Conservation (phyloP, 139 green algal genomes). For the Zygnema cylindricum region DNA sequence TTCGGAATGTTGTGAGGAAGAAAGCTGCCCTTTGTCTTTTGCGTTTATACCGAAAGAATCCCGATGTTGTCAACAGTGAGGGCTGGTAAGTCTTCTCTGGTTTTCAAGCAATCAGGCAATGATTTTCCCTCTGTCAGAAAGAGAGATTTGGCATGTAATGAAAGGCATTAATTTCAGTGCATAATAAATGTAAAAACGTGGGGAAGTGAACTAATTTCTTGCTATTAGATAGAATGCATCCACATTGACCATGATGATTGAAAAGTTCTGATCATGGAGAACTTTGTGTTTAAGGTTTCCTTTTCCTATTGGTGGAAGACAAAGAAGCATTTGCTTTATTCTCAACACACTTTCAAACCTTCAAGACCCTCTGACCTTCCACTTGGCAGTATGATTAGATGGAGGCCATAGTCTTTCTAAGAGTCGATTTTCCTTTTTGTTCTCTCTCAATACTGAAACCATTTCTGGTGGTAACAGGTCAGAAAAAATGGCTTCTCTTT, state of each 20-base stretch:
- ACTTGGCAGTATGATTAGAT: neutral
- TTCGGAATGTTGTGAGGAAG: slow-evolving; percentile 90
- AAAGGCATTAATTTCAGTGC: too few species aligned
- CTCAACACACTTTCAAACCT: neutral
- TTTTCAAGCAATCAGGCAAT: too few species aligned
- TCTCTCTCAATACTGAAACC: neutral
- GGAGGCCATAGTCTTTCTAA: neutral
- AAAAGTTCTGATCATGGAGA: too few species aligned
- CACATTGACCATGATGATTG: too few species aligned
- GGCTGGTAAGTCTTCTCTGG: slow-evolving; percentile 66
- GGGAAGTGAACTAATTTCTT: too few species aligned
- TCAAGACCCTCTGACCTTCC: neutral
- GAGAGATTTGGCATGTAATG: too few species aligned
- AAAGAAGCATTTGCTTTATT: too few species aligned
- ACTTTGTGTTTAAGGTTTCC: too few species aligned
- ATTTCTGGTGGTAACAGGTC: slow-evolving; percentile 52
- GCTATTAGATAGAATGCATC: too few species aligned
- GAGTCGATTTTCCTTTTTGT: neutral
- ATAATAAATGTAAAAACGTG: too few species aligned
- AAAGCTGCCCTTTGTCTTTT: slow-evolving; percentile 96
- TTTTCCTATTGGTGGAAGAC: too few species aligned
- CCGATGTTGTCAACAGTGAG: slow-evolving; percentile 74
- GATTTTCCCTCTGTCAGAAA: too few species aligned
- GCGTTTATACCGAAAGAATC: slow-evolving; percentile 88
- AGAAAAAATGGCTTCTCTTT: slow-evolving; percentile 72